phyloP scores from a whole-genome alignment of 2,329 filamentous ascomycete genomes.

The Diaporthe helianthi region DNA sequence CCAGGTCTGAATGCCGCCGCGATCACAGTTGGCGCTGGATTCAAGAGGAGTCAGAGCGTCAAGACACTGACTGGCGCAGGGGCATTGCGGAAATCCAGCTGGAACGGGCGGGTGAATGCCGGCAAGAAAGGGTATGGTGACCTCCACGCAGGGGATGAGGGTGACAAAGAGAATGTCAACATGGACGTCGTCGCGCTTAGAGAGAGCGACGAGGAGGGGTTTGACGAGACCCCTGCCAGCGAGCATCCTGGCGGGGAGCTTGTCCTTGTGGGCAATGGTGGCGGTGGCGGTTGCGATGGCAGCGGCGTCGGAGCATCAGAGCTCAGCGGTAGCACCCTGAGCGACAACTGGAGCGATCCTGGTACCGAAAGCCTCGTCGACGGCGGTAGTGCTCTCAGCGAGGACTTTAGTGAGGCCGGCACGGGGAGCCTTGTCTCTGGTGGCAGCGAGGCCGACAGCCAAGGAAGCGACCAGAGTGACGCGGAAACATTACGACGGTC shows the following conservation, averaged over 20 bases:
- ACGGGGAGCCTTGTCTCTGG: slow-evolving; percentile 20
- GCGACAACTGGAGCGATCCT: slow-evolving; percentile 21
- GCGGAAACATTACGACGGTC: slow-evolving; percentile 56
- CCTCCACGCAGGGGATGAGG: slow-evolving; percentile 69
- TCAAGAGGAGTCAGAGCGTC: slow-evolving; percentile 82
- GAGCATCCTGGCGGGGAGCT: slow-evolving; percentile 38
- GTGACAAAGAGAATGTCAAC: slow-evolving; percentile 46
- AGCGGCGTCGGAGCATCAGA: slow-evolving; percentile 4
- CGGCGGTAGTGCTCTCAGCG: slow-evolving; percentile 26
- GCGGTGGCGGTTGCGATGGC: background rate
- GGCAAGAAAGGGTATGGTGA: slow-evolving; percentile 57
- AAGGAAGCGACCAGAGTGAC: slow-evolving; percentile 55
- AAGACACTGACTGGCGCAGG: slow-evolving; percentile 62
- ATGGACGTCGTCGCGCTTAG: slow-evolving; percentile 46
- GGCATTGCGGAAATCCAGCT: slow-evolving; percentile 71
- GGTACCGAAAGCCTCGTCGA: slow-evolving; percentile 20
- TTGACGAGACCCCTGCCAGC: slow-evolving; percentile 39
- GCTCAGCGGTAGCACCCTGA: slow-evolving; percentile 19
- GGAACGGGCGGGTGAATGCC: slow-evolving; percentile 57
- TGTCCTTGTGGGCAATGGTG: slow-evolving; percentile 31
- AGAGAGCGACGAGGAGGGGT: slow-evolving; percentile 68
- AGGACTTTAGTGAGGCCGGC: slow-evolving; percentile 14
- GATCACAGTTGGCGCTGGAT: slow-evolving; percentile 60
- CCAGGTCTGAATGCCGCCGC: slow-evolving; percentile 25
- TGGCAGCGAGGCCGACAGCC: slow-evolving; percentile 4